These are phyloP conservation scores for Phytophthora cryptogea DNA, from an alignment of 352 stramenopile species.

Conservation along the genomic window DNA sequence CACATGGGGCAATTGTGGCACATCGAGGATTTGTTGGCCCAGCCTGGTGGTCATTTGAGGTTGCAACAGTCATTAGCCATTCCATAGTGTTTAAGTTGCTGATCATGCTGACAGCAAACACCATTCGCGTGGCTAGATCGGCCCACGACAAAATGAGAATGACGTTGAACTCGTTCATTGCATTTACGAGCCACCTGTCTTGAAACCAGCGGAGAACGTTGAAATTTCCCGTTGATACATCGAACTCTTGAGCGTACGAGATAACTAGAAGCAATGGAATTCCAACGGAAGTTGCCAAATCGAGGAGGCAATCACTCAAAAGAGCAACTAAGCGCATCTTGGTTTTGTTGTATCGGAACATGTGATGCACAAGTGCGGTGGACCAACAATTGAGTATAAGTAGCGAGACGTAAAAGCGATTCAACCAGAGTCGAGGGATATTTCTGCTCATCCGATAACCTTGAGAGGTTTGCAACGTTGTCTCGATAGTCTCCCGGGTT, in stretches of 20 bases:
- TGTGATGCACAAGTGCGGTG: conserved; percentile 36
- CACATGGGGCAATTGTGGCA: conserved; percentile 17
- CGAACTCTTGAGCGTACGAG: conserved; percentile 28
- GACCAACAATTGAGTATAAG: conserved; percentile 46
- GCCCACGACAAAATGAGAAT: conserved; percentile 35
- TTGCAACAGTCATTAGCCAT: conserved; percentile 15
- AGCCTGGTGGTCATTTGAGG: not conserved
- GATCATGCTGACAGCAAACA: conserved; percentile 43
- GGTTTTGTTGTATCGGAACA: conserved; percentile 30
- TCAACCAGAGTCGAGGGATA: conserved; percentile 35
- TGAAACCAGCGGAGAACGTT: conserved; percentile 31
- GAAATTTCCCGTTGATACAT: conserved; percentile 18
- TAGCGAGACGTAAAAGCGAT: conserved; percentile 40
- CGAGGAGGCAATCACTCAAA: conserved; percentile 31
- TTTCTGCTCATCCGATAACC: conserved; percentile 37
- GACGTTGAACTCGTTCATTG: conserved; percentile 41
- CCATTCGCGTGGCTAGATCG: conserved; percentile 28
- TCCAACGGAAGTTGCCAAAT: conserved; percentile 33
- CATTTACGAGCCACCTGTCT: conserved; percentile 37
- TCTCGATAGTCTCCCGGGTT: conserved; percentile 34
- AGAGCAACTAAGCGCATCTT: conserved; percentile 32
- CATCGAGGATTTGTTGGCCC: conserved; percentile 1
- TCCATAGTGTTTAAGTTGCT: conserved; percentile 41
- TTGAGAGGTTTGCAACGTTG: conserved; percentile 32
- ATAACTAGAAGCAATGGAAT: conserved; percentile 29